Evolutionary conservation across 352 stramenopile species (phyloP), one percentile per base, ranked within the genome.

Genomic region (Globisporangium cystogenes): DNA sequence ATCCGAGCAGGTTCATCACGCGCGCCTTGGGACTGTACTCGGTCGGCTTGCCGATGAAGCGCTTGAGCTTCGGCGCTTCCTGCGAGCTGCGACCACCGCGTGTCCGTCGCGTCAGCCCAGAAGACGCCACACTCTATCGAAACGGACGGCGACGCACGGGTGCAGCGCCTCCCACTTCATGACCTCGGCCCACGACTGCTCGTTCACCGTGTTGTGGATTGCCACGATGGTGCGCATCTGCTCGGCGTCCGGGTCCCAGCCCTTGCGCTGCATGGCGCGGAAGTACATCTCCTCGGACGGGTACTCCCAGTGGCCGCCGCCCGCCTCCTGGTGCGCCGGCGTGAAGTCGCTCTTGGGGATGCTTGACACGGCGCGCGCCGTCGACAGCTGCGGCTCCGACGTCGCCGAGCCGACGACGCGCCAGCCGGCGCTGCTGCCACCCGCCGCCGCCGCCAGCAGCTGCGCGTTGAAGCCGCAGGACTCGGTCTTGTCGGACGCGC

Each of bases 121-220:
- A 44, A 37, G 24, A 24, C 8, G 48, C 48, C 20, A 16, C 33
- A 39, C 39, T n/a, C n/a, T n/a, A n/a, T n/a, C n/a, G n/a, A 29
- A 41, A 18, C 26, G 46, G 40, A 24, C 27, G 39, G 14, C 0
- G 11, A 68, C 72, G 46, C 55, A 83, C 72, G 65, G 59, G 39
- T 84, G 75, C 49, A 82, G 70, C 21, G 63, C 72, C 70, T 99
- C 95, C 90, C 91, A 98, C 59, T 95, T 81, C 21, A 89, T 71
- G 48, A 98, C 87, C 60, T 98, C 77, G 24, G 59, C 62, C 96
- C 96, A 99, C 29, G 90, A 97, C 55, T 97, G 79, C 68, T 99
- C 95, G 66, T 99, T 99, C 52, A 98, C 93, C 18, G 90, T 87
- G 68, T 99, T 99, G 76, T 99, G 96, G 62, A 99, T 98, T 40